A percentile compares a stretch with the other conserved stretches of the same genome.
Conservation (phyloP, 306 rosid species). For the Boehmeria nivea region DNA sequence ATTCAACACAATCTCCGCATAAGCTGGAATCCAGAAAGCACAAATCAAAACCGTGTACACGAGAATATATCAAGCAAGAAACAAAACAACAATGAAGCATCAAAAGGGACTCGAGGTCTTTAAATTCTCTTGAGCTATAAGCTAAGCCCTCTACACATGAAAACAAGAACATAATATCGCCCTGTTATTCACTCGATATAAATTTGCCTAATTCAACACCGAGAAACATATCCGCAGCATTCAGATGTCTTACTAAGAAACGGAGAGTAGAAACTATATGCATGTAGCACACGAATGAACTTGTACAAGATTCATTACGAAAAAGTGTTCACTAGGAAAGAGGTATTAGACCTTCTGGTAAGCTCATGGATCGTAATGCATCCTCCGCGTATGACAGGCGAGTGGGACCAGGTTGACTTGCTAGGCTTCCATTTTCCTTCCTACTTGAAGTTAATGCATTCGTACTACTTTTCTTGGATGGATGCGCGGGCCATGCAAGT, state of each 20-base stretch:
- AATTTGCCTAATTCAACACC: constrained; percentile 7
- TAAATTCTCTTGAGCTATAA: not conserved
- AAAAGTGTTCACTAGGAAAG: constrained; percentile 5
- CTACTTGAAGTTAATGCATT: constrained; percentile 32
- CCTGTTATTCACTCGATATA: too few relatives aligned
- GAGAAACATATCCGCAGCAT: not conserved
- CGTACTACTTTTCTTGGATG: constrained; percentile 37
- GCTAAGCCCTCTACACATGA: too few relatives aligned
- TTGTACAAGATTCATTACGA: not conserved
- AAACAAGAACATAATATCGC: too few relatives aligned
- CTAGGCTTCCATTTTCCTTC: constrained; percentile 53
- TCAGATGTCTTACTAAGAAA: not conserved
- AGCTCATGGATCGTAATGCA: constrained; percentile 77
- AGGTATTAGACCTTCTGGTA: constrained; percentile 75
- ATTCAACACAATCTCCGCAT: constrained; percentile 86
- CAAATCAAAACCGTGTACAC: constrained; percentile 12
- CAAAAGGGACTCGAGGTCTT: constrained; percentile 8
- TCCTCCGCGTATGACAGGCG: constrained; percentile 84
- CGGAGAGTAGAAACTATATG: too few relatives aligned
- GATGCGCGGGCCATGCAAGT: constrained; percentile 70
- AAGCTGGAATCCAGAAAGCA: constrained; percentile 44
- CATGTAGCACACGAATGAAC: too few relatives aligned
- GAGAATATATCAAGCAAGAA: constrained; percentile 7
- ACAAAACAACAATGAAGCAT: not conserved
- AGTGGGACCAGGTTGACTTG: constrained; percentile 45